phyloP scores from a whole-genome alignment of 495 filamentous ascomycete species.

The Penicillium antarcticum region DNA sequence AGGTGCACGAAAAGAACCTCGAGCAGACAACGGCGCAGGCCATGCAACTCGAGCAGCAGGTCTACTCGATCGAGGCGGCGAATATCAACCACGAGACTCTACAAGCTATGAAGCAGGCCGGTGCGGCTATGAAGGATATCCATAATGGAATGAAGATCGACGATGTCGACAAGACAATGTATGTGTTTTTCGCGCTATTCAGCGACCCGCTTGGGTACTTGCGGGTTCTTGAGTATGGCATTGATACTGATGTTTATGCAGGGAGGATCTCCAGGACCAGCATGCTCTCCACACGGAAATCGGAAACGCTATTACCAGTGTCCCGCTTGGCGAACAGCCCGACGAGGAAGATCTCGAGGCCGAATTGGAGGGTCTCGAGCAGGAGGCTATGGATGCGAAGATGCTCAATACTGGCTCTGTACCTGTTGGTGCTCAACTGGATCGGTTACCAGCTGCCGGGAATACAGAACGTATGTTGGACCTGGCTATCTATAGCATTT shows the following conservation, averaged over 20 bases:
- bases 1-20: slow-evolving; percentile 84
- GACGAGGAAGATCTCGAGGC: slow-evolving; percentile 86
- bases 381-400: slow-evolving; percentile 84
- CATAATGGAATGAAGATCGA: slow-evolving; percentile 87
- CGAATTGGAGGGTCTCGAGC: slow-evolving; percentile 74
- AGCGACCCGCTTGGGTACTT: too few relatives aligned
- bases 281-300: slow-evolving; percentile 93
- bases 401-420: slow-evolving; percentile 87
- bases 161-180: slow-evolving; percentile 95
- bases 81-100: slow-evolving; percentile 99
- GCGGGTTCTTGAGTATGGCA: too few relatives aligned
- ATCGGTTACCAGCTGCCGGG: slow-evolving; percentile 66
- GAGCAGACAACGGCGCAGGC: slow-evolving; percentile 88
- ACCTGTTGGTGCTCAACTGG: slow-evolving; percentile 66
- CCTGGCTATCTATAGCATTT: background rate
- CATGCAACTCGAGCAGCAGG: slow-evolving; percentile 88
- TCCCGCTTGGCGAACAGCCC: slow-evolving; percentile 63
- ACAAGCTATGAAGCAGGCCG: slow-evolving; percentile 86
- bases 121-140: slow-evolving; percentile 85
- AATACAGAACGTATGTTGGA: slow-evolving; percentile 66
- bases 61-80: slow-evolving; percentile 93
- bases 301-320: slow-evolving; percentile 72
- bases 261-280: slow-evolving; percentile 90
- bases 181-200: slow-evolving; percentile 34
- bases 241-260: slow-evolving; percentile 29